phyloP scores from a whole-genome alignment of 177 flowering plant genomes.

The Vitis hybrid region DNA sequence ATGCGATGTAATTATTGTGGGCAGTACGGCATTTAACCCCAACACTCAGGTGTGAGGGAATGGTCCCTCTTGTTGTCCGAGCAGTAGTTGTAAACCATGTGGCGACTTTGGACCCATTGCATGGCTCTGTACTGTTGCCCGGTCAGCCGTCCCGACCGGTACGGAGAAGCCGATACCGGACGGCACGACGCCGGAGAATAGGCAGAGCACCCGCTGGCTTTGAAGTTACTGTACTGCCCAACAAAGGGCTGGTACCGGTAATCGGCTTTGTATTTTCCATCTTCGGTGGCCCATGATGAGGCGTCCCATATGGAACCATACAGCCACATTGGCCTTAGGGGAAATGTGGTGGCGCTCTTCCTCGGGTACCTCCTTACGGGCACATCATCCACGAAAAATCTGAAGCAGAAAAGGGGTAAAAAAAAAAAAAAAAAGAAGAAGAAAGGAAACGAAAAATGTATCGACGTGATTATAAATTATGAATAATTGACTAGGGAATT shows the following conservation, averaged over 20 bases:
- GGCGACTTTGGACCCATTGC: constrained; percentile 68
- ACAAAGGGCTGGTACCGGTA: constrained; percentile 81
- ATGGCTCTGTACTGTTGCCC: constrained; percentile 52
- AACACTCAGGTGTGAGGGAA: constrained; percentile 80
- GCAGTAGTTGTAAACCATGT: constrained; percentile 82
- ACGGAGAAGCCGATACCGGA: constrained; percentile 70
- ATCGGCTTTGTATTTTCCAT: constrained; percentile 87
- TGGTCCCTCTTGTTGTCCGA: constrained; percentile 72
- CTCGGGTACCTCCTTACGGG: constrained; percentile 85
- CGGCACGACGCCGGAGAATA: constrained; percentile 58
- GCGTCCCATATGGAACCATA: constrained; percentile 98
- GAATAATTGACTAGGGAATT: not conserved
- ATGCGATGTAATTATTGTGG: no score
- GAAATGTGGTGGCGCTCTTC: constrained; percentile 70
- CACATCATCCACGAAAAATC: constrained; percentile 91
- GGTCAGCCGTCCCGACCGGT: constrained; percentile 55
- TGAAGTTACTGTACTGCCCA: constrained; percentile 63
- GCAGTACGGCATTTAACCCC: constrained; percentile 17
- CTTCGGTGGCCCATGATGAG: constrained; percentile 94
- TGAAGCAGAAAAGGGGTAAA: constrained; percentile 14
- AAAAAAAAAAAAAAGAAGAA: no score
- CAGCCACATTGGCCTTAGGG: constrained; percentile 89
- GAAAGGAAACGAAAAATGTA: not conserved
- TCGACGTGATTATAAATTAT: not conserved
- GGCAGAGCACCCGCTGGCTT: constrained; percentile 74